Base-by-base conservation (phyloP, 768 basidiomycete species). In the Gloeostereum incarnatum region DNA sequence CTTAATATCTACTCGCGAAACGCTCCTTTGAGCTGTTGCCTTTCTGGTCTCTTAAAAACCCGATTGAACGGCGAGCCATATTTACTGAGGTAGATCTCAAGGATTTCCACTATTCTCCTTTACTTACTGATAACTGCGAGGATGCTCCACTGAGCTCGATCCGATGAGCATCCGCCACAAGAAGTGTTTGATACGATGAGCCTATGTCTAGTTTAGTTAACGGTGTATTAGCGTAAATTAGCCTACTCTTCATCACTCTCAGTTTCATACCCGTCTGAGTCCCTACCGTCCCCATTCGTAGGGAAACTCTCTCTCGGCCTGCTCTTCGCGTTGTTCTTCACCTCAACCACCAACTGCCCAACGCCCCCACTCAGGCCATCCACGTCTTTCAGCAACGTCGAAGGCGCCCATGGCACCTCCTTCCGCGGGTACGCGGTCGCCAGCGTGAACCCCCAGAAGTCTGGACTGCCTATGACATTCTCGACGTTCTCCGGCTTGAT, bases 401-500 rank as follows among this genome's bases (percentile, higher is more conserved):
- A 57, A 0, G 54, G 25, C 30, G 46, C 40, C 69, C 79, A 86
- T 9, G 63, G 63, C 38, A 85, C 69, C 55, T 76, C 75, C 30
- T 59, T 61, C 37, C 82, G 62, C 3, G 90, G 90, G 49, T 86
- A 92, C 7, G 84, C 69, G 2, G 71, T 68, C 2, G 61, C 62
- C 20, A 93, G 61, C 43, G 63, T 68, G 65, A 93, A 92, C 6
- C 74, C 77, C 78, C 83, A 90, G 69, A 79, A 87, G 19, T 58
- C 59, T 6, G 65, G 38, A n/a, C 19, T 9, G 27, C 71, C 67
- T 10, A 65, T 53, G n/a, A 53, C 46, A 13, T 54, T 61, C 16
- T 55, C 45, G 33, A 64, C 57, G 19, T 60, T 58, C 5, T 45
- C 43, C 9, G 39, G 20, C 6, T 6, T 17, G 2, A 31, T 38